Evolutionary conservation across 345 rosid genomes (phyloP), one percentile per base, ranked within the genome.

Genomic region (Cardamine occulta): DNA sequence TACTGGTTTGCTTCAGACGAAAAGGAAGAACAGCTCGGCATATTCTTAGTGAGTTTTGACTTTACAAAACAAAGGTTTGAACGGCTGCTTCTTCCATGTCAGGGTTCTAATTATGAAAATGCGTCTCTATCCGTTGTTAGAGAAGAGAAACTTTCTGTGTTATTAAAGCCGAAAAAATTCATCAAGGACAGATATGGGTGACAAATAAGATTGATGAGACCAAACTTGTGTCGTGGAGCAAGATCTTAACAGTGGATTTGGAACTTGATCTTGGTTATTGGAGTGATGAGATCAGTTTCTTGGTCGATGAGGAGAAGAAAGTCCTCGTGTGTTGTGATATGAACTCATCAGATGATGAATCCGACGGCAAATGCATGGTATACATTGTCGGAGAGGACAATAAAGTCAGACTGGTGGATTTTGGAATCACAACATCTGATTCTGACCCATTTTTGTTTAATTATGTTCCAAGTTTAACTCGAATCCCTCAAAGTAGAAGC

Each of bases 121-220:
- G 2, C 3, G 10, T 4, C 1, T 40, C 8, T 62, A 40, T 23
- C 13, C 6, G 2, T 31, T 66, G 58, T 66, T 29, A 69, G 21
- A 17, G 64, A 69, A n/a, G 53, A 55, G 39, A 40, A 39, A n/a
- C 49, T 69, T n/a, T 26, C 52, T 0, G 8, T 40, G 53, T 15
- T 55, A n/a, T n/a, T 55, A n/a, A 0, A 40, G 18, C 28, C n/a
- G 0, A 4, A 6, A 0, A 3, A 0, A 0, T 14, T 4, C 51
- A 6, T 26, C 40, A 37, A 73, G 10, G 29, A 28, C 64, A 29
- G 63, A n/a, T n/a, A n/a, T n/a, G n/a, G n/a, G n/a, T n/a, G n/a
- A n/a, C n/a, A n/a, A n/a, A n/a, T n/a, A n/a, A 54, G 42, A 66
- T 54, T 61, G 62, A n/a, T 5, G 26, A 34, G 13, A 65, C 58